Evolutionary conservation across 23 red algal genomes (phyloP).

Genomic region (Gracilaria gracilis): DNA sequence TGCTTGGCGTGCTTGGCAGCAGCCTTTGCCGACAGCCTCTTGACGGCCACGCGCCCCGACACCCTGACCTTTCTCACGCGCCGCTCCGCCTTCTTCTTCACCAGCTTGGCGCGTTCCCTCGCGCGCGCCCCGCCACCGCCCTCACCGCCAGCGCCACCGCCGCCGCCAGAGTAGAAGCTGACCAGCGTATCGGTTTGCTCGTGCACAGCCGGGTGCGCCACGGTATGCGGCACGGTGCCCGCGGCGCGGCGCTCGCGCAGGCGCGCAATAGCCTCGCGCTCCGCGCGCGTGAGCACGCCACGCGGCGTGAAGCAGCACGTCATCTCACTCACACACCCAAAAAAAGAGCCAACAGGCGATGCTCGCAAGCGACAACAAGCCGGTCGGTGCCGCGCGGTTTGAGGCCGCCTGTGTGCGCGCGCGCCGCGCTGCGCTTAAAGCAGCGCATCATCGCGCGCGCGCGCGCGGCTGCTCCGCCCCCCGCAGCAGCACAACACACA

Average conservation of each 20-base stretch:
- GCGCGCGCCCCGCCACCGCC: neutral
- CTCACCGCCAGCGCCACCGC: neutral
- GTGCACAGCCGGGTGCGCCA: conserved; percentile 9
- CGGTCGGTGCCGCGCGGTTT: too few relatives aligned
- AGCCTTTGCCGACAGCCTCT: neutral
- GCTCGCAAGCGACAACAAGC: neutral
- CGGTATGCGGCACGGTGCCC: conserved; percentile 17
- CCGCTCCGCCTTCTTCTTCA: neutral
- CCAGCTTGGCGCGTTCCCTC: neutral
- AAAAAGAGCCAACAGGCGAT: too few relatives aligned
- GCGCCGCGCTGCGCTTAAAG: neutral
- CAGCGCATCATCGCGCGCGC: neutral
- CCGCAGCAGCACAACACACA: too few relatives aligned
- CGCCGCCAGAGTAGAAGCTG: conserved; percentile 27
- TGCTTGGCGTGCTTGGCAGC: neutral
- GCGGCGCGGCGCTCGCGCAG: conserved; percentile 49
- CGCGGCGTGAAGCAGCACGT: conserved; percentile 49
- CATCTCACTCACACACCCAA: neutral
- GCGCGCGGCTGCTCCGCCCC: neutral
- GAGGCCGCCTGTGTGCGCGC: neutral
- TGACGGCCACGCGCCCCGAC: neutral
- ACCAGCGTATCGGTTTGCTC: conserved; percentile 34
- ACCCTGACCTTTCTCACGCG: neutral
- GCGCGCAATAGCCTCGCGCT: conserved; percentile 54
- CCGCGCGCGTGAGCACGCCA: conserved; percentile 56